Evolutionary conservation across 2,329 filamentous ascomycete species (phyloP), one percentile per base, ranked within the genome.

Genomic region (Ascochyta pisi): DNA sequence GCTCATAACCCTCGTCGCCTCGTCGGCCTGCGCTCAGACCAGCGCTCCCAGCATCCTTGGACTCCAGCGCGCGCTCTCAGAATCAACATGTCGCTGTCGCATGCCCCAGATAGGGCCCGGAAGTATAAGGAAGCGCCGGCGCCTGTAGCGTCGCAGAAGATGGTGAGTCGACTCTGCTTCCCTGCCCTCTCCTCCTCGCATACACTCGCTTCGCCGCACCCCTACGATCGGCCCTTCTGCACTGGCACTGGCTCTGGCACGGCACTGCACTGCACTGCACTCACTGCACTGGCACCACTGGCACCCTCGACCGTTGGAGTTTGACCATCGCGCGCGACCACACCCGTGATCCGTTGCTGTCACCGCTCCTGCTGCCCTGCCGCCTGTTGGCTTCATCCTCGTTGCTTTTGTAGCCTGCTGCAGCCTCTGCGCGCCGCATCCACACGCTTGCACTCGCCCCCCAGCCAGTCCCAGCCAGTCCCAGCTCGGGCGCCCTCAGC

Each of bases 101-200:
- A 69, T 68, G 65, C 68, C 61, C 69, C 69, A 69, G 74, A 77
- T 71, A 74, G 74, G 71, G 53, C 71, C 67, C 72, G 73, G 64
- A 75, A 72, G 71, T 77, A 77, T 77, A 77, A 77, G 74, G 74
- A 77, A 76, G 73, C 75, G 67, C 71, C 74, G 73, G 75, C 73
- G 73, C 74, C 75, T 74, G 73, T 73, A 74, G 74, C 74, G 73
- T 74, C 71, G 69, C 73, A 71, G 52, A 72, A 73, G 66, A 72
- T 76, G 69, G 76, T 77, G 70, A 77, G 76, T 77, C 68, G 71
- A 73, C 71, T 76, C 65, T 69, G 62, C 64, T 67, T 73, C 71
- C 73, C 71, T 66, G 62, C 54, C 58, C 63, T 63, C 56, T 58
- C 55, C 38, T 52, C 48, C 46, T 49, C 56, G 54, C 59, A 56